Percentiles rank a stretch among this genome's conserved stretches.
Evolutionary conservation across 192 early-diverging fungal genomes (phyloP).

Genomic region (Coemansia javaensis): DNA sequence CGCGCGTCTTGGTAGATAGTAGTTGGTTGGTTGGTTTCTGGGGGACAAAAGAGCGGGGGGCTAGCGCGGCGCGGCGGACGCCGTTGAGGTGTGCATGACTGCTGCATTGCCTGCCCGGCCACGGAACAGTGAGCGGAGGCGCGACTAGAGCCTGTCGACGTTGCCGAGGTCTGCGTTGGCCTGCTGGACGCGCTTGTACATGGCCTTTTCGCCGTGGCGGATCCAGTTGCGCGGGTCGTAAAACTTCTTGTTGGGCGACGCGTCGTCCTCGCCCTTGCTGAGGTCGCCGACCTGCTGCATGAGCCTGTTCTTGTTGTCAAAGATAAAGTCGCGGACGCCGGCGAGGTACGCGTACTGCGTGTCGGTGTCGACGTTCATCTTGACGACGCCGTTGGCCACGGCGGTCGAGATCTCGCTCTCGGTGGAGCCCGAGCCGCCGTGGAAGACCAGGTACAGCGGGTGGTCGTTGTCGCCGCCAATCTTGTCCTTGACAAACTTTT

Average conservation of each 20-base stretch:
- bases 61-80: background rate
- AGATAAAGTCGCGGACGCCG: slow-evolving; percentile 83
- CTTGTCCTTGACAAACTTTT: slow-evolving; percentile 73
- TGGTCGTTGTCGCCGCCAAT: slow-evolving; percentile 47
- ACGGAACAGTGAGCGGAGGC: too few species aligned
- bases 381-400: slow-evolving; percentile 81
- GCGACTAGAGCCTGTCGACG: slow-evolving; percentile 57
- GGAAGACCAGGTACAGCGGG: slow-evolving; percentile 96
- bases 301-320: slow-evolving; percentile 83
- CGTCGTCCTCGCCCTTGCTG: slow-evolving; percentile 83
- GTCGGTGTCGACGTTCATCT: slow-evolving; percentile 99
- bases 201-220: slow-evolving; percentile 84
- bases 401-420: slow-evolving; percentile 77
- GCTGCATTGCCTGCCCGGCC: too few species aligned
- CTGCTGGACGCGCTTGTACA: slow-evolving; percentile 75
- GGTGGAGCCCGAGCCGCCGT: slow-evolving; percentile 91
- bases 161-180: slow-evolving; percentile 78
- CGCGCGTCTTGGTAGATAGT: too few species aligned
- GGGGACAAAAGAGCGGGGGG: background rate
- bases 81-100: too few species aligned
- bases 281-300: slow-evolving; percentile 91
- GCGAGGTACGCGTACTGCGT: slow-evolving; percentile 95
- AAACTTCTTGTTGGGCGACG: slow-evolving; percentile 91
- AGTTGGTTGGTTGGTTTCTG: too few species aligned
- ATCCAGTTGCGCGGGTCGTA: slow-evolving; percentile 95